Percentiles rank a stretch among this genome's conserved stretches.
Conservation (phyloP, 1,139 yeast genomes). For the Hanseniaspora sp. region DNA sequence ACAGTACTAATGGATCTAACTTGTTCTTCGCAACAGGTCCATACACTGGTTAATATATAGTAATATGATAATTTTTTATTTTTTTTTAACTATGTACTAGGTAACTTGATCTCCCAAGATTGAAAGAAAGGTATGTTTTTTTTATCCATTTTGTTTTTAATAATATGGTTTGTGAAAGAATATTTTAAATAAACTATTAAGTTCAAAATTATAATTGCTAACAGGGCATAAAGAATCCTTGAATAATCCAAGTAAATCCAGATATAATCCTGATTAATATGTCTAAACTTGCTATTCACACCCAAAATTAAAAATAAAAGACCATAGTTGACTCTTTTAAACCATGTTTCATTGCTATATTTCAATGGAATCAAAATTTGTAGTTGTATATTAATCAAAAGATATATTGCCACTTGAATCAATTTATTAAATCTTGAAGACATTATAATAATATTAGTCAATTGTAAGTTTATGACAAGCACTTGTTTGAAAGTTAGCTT, state of each 20-base stretch:
- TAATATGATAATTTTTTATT: not conserved
- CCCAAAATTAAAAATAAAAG: not conserved
- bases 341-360: not conserved
- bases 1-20: slow-evolving; percentile 71
- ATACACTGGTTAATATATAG: slow-evolving; percentile 23
- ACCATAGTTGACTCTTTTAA: not conserved
- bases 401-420: slow-evolving; percentile 66
- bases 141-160: slow-evolving; percentile 10
- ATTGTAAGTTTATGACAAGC: slow-evolving; percentile 67
- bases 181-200: slow-evolving; percentile 1
- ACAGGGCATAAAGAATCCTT: not conserved
- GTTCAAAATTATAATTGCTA: not conserved
- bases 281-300: not conserved
- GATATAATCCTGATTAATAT: not conserved
- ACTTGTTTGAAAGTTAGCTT: slow-evolving; percentile 38
- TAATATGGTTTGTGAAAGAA: slow-evolving; percentile 5
- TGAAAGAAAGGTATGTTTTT: slow-evolving; percentile 12
- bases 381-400: slow-evolving; percentile 26
- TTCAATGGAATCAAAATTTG: slow-evolving; percentile 26
- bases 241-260: not conserved
- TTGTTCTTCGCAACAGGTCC: slow-evolving; percentile 91
- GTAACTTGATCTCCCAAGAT: slow-evolving; percentile 75
- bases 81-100: slow-evolving; percentile 32
- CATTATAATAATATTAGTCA: slow-evolving; percentile 78
- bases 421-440: slow-evolving; percentile 74